Base-by-base conservation (phyloP, 1,139 yeast genomes). In the Blastobotrys arbuscula region DNA sequence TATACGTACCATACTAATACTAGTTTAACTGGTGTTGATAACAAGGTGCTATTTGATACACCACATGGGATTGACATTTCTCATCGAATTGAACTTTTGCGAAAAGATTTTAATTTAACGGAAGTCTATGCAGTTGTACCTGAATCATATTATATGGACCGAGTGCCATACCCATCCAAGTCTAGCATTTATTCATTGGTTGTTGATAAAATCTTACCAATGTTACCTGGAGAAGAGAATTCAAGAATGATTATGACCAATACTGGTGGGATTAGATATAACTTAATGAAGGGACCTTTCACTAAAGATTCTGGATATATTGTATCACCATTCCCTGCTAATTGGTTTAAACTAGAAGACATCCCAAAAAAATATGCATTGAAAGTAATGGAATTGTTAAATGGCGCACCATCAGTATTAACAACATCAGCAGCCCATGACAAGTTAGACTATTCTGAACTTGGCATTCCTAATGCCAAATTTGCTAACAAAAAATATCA, bases 191-290 rank as follows among this genome's bases (percentile, higher is more conserved):
- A 77, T 62, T 68, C 78, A 39, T 71, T 90, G 34, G 63, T 92
- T 33, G 78, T 81, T 34, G 70, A 72, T 2, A 66, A 75, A 21
- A 78, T 90, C 4, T 69, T 92, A 53, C 80, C 82, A 3, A 73
- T 77, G n/a, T 70, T 92, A 39, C 65, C 65, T n/a, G 39, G 38
- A 3, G 19, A n/a, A 4, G 65, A 54, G 10, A 39, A 51, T 23
- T 77, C 85, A 24, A 72, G 96, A 51, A 70, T 81, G 23, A 75
- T 88, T 30, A 68, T 86, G 42, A 78, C 88, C 51, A 92, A 92
- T 61, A 84, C 97, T 0, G 97, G 97, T 0, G 84, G 95, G 0
- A 76, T 92, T 4, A 76, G 98, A 45, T 92, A 87, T 63, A 97
- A 92, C 63, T 67, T 92, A 49, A 85, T 84, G 69, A 79, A 83